phyloP scores from a whole-genome alignment of 2,329 filamentous ascomycete genomes.

The Aspergillus novofumigatus region DNA sequence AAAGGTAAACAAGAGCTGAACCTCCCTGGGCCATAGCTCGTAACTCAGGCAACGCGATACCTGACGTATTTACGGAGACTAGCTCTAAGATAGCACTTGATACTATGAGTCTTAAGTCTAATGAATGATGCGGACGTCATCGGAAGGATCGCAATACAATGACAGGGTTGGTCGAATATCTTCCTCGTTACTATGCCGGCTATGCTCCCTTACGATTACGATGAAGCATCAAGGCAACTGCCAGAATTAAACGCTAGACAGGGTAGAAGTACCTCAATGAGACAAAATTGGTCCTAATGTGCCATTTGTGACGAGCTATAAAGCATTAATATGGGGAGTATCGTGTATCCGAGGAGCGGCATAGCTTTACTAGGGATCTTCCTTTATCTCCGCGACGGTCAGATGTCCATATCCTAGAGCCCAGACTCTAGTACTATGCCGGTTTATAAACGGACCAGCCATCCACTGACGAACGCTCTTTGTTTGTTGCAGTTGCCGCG shows the following conservation, averaged over 20 bases:
- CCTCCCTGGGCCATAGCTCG: constrained; percentile 10
- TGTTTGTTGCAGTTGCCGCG: not conserved
- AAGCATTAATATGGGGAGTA: no score
- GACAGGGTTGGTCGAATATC: no score
- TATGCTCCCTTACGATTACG: not conserved
- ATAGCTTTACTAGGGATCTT: not conserved
- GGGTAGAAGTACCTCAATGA: not conserved
- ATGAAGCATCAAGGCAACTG: not conserved
- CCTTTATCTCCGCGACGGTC: not conserved
- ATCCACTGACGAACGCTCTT: not conserved
- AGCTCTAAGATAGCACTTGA: not conserved
- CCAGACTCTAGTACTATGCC: not conserved
- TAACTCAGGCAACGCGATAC: constrained; percentile 19
- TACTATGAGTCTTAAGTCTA: not conserved
- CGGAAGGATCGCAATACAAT: not conserved
- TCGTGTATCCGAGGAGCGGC: not conserved
- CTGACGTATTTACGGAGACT: not conserved
- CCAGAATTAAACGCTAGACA: not conserved
- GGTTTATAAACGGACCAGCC: no score
- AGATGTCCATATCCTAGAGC: not conserved
- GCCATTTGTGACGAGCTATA: no score
- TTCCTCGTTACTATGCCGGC: no score
- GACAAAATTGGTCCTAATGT: not conserved
- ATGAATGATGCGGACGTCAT: not conserved
- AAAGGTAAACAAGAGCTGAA: constrained; percentile 19